These are phyloP conservation scores for Yamadazyma aaseri DNA, from an alignment of 1,139 yeast genomes.

Conservation along the genomic window DNA sequence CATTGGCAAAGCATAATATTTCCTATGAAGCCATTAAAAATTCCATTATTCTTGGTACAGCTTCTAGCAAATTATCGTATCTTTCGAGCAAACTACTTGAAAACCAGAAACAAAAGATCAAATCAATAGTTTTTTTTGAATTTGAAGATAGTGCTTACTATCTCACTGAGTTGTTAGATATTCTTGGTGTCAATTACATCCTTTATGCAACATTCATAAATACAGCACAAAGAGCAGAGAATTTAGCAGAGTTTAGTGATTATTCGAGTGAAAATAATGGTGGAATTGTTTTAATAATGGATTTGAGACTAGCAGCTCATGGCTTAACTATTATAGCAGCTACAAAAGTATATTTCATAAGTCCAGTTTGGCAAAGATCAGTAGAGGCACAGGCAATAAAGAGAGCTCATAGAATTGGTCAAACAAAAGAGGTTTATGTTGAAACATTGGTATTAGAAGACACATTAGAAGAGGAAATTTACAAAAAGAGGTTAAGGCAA, in stretches of 20 bases:
- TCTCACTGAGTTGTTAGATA: constrained; percentile 60
- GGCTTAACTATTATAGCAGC: constrained; percentile 70
- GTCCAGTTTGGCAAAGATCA: constrained; percentile 69
- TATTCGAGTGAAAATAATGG: constrained; percentile 34
- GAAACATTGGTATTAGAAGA: constrained; percentile 62
- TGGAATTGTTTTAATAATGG: constrained; percentile 62
- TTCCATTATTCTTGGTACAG: constrained; percentile 53
- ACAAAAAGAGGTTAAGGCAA: constrained; percentile 32
- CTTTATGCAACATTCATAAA: constrained; percentile 63
- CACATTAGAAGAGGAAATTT: constrained; percentile 68
- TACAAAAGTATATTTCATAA: constrained; percentile 63
- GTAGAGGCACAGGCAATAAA: constrained; percentile 73
- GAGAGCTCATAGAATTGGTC: constrained; percentile 74
- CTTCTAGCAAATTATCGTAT: constrained; percentile 62
- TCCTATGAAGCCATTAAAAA: constrained; percentile 24
- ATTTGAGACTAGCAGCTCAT: constrained; percentile 64
- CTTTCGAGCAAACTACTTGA: constrained; percentile 53
- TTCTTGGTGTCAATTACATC: constrained; percentile 58
- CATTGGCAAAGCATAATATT: constrained; percentile 15
- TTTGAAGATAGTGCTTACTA: constrained; percentile 72
- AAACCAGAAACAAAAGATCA: constrained; percentile 43
- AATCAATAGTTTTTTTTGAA: constrained; percentile 66
- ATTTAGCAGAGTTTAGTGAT: constrained; percentile 50
- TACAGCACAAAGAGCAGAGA: constrained; percentile 49
- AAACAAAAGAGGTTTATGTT: constrained; percentile 50